These are phyloP conservation scores for Mycosphaerella arachidis DNA, from an alignment of 2,329 filamentous ascomycete genomes.

Conservation along the genomic window DNA sequence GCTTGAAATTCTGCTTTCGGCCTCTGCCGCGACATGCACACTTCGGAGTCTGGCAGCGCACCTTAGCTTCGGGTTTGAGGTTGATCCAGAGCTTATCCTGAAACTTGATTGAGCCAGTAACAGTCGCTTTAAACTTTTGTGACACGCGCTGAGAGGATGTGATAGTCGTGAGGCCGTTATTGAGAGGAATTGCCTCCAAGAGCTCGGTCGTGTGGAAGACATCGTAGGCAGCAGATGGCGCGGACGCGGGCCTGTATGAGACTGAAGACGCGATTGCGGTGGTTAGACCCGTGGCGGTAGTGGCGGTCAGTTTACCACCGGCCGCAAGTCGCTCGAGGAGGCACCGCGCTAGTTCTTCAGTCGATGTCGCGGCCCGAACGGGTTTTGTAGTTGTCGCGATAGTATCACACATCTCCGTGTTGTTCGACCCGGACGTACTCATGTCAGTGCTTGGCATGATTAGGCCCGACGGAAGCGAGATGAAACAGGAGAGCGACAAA, in stretches of 20 bases:
- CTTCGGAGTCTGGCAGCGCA: background rate
- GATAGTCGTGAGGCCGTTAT: constrained; percentile 1
- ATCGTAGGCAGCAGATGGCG: background rate
- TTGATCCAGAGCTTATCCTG: constrained; percentile 21
- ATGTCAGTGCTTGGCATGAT: background rate
- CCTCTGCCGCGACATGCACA: background rate
- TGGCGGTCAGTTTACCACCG: background rate
- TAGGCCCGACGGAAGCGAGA: background rate
- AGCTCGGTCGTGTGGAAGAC: constrained; percentile 4
- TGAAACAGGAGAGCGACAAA: background rate
- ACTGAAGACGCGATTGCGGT: background rate
- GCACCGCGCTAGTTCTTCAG: background rate
- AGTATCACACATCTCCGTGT: background rate
- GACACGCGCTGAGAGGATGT: constrained; percentile 25
- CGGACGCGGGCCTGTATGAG: background rate
- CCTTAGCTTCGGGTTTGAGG: background rate
- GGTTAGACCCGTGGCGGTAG: background rate
- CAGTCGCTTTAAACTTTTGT: constrained; percentile 18
- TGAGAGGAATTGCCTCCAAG: constrained; percentile 3
- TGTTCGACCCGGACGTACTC: background rate
- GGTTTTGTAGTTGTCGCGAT: background rate
- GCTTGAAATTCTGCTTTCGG: background rate
- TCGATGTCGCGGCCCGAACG: background rate
- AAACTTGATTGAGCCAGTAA: constrained; percentile 19
- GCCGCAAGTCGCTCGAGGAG: background rate